Evolutionary conservation across 331 rosid species (phyloP), one percentile per base, ranked within the genome.

Genomic region (Pyracantha coccinea): DNA sequence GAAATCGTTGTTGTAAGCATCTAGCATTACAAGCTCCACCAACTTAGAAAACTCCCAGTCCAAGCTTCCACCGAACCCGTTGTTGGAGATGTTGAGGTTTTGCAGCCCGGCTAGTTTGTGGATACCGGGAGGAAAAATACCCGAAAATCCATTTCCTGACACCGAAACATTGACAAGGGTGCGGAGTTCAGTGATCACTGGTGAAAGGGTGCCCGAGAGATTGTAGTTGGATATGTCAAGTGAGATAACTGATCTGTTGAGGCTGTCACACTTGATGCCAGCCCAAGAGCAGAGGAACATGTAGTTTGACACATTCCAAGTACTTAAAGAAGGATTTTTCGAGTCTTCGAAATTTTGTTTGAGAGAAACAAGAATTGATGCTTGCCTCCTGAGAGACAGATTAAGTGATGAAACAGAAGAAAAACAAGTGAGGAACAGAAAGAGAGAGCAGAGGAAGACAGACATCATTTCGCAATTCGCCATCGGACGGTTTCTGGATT

Each of bases 1-100:
- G 89, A 92, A 92, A 68, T 65, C 71, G 80, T 94, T 94, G 85
- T 94, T 44, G 53, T 91, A 91, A 69, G 89, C 97, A 78, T 94
- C 98, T 0, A 94, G 69, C 33, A 82, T 81, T 13, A 80, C 73
- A 23, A 94, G 90, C 66, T 87, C 76, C 31, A 69, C 78, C 70
- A 90, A 38, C 50, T 21, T 33, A 12, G 86, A 67, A 70, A 87
- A 88, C 10, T 83, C 84, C 97, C 89, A 91, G 65, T 77, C 78
- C 69, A 91, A 47, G 6, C 66, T 74, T 13, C 98, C 97, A 72
- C 78, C 65, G 87, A 94, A 90, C 80, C 73, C 79, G 71, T 94
- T 94, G 87, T 74, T 83, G 47, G 99, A 92, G 61, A 94, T 86
- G 86, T 94, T 92, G 75, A 94, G 93, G 85, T 70, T 79, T 17